A percentile compares a stretch with the other conserved stretches of the same genome.
Evolutionary conservation across 306 rosid species (phyloP).

Genomic region (Canavalia ensiformis): DNA sequence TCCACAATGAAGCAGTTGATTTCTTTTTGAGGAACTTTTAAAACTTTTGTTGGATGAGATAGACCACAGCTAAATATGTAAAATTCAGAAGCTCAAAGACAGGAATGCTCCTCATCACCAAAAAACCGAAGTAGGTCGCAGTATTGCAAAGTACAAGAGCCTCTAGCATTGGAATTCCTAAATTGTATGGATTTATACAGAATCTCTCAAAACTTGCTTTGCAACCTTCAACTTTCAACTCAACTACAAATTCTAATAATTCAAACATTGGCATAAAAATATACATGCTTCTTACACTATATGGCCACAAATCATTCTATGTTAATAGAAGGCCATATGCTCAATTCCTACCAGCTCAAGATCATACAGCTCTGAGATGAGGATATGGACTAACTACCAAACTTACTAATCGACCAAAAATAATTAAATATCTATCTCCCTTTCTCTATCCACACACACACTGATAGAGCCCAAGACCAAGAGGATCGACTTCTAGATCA

Average conservation of each 20-base stretch:
- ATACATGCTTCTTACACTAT: neutral
- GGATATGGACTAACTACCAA: neutral
- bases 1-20: neutral
- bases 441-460: no score
- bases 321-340: neutral
- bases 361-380: neutral
- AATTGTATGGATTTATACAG: slow-evolving; percentile 6
- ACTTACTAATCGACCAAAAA: slow-evolving; percentile 2
- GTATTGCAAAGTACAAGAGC: neutral
- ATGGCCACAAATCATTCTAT: neutral
- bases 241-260: slow-evolving; percentile 5
- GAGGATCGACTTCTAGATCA: no score
- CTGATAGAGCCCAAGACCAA: no score
- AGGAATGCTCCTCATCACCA: slow-evolving; percentile 20
- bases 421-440: no score
- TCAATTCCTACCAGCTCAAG: slow-evolving; percentile 14
- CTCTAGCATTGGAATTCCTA: slow-evolving; percentile 6
- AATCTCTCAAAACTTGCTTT: slow-evolving; percentile 6
- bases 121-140: neutral
- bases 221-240: slow-evolving; percentile 6
- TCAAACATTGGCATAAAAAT: slow-evolving; percentile 4
- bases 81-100: slow-evolving; percentile 16
- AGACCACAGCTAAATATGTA: neutral
- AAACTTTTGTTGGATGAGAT: slow-evolving; percentile 18
- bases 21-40: neutral